phyloP scores from a whole-genome alignment of 768 basidiomycete genomes.

The Naganishia kalamii region DNA sequence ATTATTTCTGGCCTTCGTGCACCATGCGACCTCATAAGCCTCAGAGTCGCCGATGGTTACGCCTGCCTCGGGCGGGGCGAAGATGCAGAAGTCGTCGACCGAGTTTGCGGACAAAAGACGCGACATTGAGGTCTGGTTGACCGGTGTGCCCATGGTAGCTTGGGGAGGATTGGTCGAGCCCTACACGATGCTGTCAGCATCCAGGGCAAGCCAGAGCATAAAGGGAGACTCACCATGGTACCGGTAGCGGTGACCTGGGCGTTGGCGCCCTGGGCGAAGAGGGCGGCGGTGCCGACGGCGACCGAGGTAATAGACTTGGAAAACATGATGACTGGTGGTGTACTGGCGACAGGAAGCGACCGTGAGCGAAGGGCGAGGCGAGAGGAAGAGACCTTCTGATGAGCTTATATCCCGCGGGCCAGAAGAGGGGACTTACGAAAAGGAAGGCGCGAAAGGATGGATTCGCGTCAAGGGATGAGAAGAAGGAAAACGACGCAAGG shows the following conservation, averaged over 20 bases:
- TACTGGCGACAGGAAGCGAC: not conserved
- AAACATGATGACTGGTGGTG: constrained; percentile 13
- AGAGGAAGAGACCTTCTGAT: not conserved
- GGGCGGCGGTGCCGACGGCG: constrained; percentile 23
- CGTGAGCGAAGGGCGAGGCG: not conserved
- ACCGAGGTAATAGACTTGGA: constrained; percentile 25
- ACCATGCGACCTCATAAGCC: constrained; percentile 44
- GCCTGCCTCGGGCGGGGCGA: constrained; percentile 13
- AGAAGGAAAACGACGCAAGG: no score
- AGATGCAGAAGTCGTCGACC: constrained; percentile 40
- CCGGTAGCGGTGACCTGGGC: constrained; percentile 46
- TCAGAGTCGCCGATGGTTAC: constrained; percentile 16
- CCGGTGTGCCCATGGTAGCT: constrained; percentile 38
- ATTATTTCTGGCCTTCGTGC: constrained; percentile 49
- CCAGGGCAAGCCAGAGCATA: not conserved
- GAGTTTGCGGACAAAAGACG: constrained; percentile 43
- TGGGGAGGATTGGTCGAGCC: constrained; percentile 40
- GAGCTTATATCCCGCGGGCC: constrained; percentile 1
- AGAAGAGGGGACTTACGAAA: no score
- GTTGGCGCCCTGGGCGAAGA: constrained; percentile 25
- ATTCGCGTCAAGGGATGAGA: no score
- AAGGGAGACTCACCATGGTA: constrained; percentile 19
- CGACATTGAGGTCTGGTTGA: constrained; percentile 45
- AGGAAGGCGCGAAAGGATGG: no score
- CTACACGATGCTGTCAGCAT: not conserved